Evolutionary conservation across 306 rosid species (phyloP).

Genomic region (Malus orientalis): DNA sequence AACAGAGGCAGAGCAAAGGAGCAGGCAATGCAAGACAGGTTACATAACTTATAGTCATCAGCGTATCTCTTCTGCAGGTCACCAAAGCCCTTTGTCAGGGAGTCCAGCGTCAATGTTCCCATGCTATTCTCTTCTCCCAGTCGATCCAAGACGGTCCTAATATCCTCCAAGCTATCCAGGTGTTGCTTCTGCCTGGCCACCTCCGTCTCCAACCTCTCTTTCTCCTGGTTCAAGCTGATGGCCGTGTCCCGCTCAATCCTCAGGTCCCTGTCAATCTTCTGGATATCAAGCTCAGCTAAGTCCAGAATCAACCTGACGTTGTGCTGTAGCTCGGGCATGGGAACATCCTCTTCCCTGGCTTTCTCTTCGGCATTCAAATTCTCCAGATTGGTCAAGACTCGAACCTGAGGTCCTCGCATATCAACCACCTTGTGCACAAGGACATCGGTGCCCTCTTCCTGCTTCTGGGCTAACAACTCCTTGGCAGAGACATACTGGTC

Average conservation of each 20-base stretch:
- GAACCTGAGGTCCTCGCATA: constrained; percentile 55
- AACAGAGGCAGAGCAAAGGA: constrained; percentile 74
- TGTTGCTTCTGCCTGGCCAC: constrained; percentile 56
- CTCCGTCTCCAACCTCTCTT: constrained; percentile 56
- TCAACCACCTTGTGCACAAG: constrained; percentile 55
- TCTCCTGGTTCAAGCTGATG: constrained; percentile 64
- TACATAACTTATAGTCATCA: constrained; percentile 68
- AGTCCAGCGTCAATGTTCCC: constrained; percentile 66
- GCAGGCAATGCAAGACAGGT: constrained; percentile 81
- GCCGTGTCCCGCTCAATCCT: constrained; percentile 70
- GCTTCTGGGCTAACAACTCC: constrained; percentile 65
- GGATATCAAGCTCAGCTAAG: constrained; percentile 41
- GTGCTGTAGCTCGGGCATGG: constrained; percentile 56
- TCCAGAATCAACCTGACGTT: constrained; percentile 44
- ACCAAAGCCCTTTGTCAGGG: constrained; percentile 51
- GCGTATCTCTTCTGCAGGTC: constrained; percentile 49
- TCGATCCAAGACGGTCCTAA: constrained; percentile 42
- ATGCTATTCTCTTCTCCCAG: constrained; percentile 45
- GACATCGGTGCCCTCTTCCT: constrained; percentile 56
- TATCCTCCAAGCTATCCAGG: constrained; percentile 50
- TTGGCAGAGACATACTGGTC: constrained; percentile 60
- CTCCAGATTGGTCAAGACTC: constrained; percentile 44
- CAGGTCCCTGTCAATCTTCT: constrained; percentile 47
- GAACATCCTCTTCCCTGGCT: constrained; percentile 31
- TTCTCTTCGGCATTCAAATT: constrained; percentile 49